Percentiles rank a stretch among this genome's conserved stretches.
These are phyloP conservation scores for Skeletonema costatum DNA, from an alignment of 108 stramenopile species.

Conservation along the genomic window DNA sequence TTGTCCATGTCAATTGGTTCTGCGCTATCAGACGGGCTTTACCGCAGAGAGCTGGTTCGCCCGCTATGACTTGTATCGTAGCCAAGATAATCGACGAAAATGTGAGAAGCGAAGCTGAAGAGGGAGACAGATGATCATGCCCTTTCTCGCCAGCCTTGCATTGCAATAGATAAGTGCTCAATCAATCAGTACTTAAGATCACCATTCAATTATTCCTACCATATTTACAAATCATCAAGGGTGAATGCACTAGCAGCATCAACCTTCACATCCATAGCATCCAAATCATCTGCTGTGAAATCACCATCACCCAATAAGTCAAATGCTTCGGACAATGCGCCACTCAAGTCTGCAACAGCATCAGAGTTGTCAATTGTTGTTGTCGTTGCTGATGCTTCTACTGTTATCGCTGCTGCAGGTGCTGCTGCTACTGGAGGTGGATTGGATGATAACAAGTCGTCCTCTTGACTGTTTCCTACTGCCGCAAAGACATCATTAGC, in stretches of 20 bases:
- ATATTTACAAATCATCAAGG: conserved; percentile 23
- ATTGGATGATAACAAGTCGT: background rate
- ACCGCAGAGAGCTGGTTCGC: too few species aligned
- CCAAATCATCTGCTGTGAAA: conserved; percentile 15
- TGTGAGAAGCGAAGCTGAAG: too few species aligned
- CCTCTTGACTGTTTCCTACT: background rate
- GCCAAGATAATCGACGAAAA: too few species aligned
- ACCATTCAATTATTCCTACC: conserved; percentile 23
- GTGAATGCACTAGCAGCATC: conserved; percentile 50
- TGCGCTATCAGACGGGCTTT: too few species aligned
- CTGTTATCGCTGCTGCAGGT: background rate
- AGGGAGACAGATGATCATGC: too few species aligned
- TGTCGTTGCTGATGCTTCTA: background rate
- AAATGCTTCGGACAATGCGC: conserved; percentile 26
- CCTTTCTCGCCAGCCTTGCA: too few species aligned
- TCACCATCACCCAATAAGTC: conserved; percentile 39
- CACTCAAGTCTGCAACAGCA: background rate
- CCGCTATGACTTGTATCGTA: too few species aligned
- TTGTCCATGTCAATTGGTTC: conserved; percentile 79
- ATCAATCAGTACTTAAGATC: conserved; percentile 17
- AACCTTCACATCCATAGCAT: conserved; percentile 34
- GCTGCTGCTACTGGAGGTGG: background rate
- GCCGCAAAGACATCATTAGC: background rate
- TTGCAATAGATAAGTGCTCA: too few species aligned
- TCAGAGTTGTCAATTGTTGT: background rate